Base-by-base conservation (phyloP, 2,329 filamentous ascomycete species). In the Fusarium sp. region DNA sequence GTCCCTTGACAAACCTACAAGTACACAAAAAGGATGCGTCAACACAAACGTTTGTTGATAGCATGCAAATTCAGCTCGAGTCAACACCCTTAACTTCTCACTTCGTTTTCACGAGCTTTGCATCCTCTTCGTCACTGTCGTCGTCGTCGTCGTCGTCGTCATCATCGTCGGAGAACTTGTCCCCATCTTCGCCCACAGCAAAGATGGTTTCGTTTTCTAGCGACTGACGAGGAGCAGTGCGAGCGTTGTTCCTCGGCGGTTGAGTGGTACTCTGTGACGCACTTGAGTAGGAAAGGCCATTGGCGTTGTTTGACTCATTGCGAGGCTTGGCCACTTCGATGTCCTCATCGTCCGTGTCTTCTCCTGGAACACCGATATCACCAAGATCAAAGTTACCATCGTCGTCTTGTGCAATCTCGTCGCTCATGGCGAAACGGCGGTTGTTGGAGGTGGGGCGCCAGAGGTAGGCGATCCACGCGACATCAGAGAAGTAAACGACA, bases 391-490 rank as follows among this genome's bases (percentile, higher is more conserved):
- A 99, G 43, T 84, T 87, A 35, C 96, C 96, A 76, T 98, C 95
- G 72, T 99, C 96, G 74, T 99, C 96, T 86, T 98, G 96, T 4
- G 96, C 95, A 76, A 99, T 91, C 87, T 99, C 96, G 75, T 99
- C 96, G 81, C 93, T 97, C 96, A 99, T 99, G 66, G 96, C 96
- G 75, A 99, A 99, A 58, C 96, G 89, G 72, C 94, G 88, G 81
- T 99, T 99, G 81, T 99, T 98, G 51, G 92, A 94, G 21, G 95
- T 98, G 9, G 96, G 96, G 46, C 96, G 87, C 96, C 96, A 99
- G 52, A 99, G 85, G 78, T 98, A 99, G 21, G 96, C 94, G 69
- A 99, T 88, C 80, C 95, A 97, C 54, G 89, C 90, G 25, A 99
- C 93, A 75, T 99, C 95, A 61, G 92, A 92, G 67, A 99, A 88